Evolutionary conservation across 495 filamentous ascomycete species (phyloP).

Genomic region (Baudoinia panamericana): DNA sequence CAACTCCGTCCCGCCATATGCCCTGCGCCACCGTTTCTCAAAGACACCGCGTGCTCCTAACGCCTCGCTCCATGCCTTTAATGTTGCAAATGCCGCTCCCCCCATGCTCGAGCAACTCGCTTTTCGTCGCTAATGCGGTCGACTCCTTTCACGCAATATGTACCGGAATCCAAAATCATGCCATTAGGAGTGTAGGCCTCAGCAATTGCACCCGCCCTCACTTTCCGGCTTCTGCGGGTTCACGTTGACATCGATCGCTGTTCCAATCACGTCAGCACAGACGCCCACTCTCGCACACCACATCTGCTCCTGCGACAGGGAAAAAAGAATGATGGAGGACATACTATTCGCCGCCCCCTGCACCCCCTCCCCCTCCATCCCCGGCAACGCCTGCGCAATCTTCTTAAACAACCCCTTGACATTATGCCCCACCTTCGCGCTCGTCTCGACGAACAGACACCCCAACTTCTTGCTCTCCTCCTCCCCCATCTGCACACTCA

Average conservation of each 20-base stretch:
- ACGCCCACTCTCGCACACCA: not conserved
- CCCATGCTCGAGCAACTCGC: too few relatives aligned
- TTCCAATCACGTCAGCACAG: not conserved
- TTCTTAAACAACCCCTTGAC: constrained; percentile 92
- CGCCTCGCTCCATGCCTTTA: too few relatives aligned
- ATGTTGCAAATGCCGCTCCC: too few relatives aligned
- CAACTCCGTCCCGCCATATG: too few relatives aligned
- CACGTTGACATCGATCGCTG: constrained; percentile 21
- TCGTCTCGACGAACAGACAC: constrained; percentile 96
- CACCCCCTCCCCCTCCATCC: constrained; percentile 67
- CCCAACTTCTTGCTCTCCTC: constrained; percentile 97
- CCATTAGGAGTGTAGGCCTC: too few relatives aligned
- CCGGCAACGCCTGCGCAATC: constrained; percentile 93
- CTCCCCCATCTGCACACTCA: constrained; percentile 86
- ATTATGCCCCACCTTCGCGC: constrained; percentile 94
- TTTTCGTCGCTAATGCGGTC: too few relatives aligned
- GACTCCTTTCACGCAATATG: too few relatives aligned
- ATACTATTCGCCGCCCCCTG: constrained; percentile 33
- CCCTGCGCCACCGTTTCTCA: too few relatives aligned
- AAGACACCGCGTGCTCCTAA: too few relatives aligned
- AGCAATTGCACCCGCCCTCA: constrained; percentile 20
- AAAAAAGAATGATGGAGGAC: constrained; percentile 6
- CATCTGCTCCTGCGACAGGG: not conserved
- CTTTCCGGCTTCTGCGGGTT: constrained; percentile 18
- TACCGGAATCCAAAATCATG: too few relatives aligned